These are phyloP conservation scores for Pythium utonaiense DNA, from an alignment of 352 stramenopile species.

Conservation along the genomic window DNA sequence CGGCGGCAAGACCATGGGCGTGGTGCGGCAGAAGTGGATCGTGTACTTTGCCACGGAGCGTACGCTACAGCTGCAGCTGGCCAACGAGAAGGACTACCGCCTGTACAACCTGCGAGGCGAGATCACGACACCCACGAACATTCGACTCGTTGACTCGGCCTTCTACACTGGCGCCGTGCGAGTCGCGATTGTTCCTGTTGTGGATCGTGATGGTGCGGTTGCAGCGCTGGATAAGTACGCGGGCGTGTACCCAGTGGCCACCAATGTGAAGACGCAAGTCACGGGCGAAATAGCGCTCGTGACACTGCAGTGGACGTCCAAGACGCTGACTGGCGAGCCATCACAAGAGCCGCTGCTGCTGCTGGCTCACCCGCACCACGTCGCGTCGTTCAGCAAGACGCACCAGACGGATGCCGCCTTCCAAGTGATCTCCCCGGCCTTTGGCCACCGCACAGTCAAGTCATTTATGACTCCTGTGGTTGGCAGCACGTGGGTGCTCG, in stretches of 20 bases:
- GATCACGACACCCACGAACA: constrained; percentile 66
- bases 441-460: constrained; percentile 75
- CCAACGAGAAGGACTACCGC: constrained; percentile 62
- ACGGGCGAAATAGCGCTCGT: constrained; percentile 28
- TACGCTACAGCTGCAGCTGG: constrained; percentile 63
- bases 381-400: constrained; percentile 37
- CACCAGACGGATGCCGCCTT: constrained; percentile 25
- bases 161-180: constrained; percentile 60
- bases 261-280: constrained; percentile 39
- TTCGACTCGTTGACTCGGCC: constrained; percentile 60
- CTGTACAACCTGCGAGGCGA: constrained; percentile 63
- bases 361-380: constrained; percentile 75
- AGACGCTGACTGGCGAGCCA: constrained; percentile 28
- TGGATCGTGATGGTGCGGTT: constrained; percentile 14
- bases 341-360: constrained; percentile 43
- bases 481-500: constrained; percentile 57
- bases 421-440: constrained; percentile 32
- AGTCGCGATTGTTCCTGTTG: constrained; percentile 52
- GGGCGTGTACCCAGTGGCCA: constrained; percentile 47
- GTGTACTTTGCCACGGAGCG: constrained; percentile 67
- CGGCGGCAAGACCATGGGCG: constrained; percentile 9
- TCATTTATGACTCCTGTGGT: constrained; percentile 75
- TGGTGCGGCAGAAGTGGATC: constrained; percentile 55
- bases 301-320: constrained; percentile 61
- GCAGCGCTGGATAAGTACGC: constrained; percentile 47